Evolutionary conservation across 257 asterid species (phyloP), one percentile per base, ranked within the genome.

Genomic region (Forsythia viridissima): DNA sequence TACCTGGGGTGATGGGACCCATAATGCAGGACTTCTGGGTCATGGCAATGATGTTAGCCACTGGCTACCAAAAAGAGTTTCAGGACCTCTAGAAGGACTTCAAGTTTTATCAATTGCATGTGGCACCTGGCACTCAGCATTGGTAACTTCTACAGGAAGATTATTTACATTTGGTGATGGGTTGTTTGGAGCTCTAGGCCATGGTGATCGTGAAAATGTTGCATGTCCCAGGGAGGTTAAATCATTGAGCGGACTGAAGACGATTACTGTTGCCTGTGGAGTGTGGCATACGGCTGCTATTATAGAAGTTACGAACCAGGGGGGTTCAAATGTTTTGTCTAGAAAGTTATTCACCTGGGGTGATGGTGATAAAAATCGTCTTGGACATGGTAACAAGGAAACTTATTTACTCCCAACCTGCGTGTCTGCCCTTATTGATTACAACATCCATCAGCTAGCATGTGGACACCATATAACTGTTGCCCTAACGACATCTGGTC

Each of bases 1-100:
- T 83, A 88, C 94, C 8, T 96, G 99, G 99, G 99, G 99, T n/a
- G 98, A 93, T 72, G 99, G 99, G 24, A 57, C 82, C 72, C 96
- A 91, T 51, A 91, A 87, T 81, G 90, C 93, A 6, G 99, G 98
- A 67, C 92, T 93, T 86, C 97, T 96, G 0, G 99, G 98, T 24
- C 97, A 92, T 68, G 98, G 94, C 20, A 92, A 87, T 80, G 93
- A 93, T 36, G 91, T 88, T 37, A 93, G 98, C 88, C 98, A 96
- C 74, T 96, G 99, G 98, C 84, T 92, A 73, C 99, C 99, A 0
- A 96, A 93, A 44, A 72, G 98, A 55, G 85, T 93, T 83, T 90
- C 93, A 1, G 93, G 97, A 8, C 79, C 88, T 8, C 74, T 93
- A 65, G 99, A 92, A 85, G 98, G 97, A 44, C 88, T 88, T 78